These are phyloP conservation scores for Paecilomyces formosus DNA, from an alignment of 2,329 filamentous ascomycete genomes.

Conservation along the genomic window DNA sequence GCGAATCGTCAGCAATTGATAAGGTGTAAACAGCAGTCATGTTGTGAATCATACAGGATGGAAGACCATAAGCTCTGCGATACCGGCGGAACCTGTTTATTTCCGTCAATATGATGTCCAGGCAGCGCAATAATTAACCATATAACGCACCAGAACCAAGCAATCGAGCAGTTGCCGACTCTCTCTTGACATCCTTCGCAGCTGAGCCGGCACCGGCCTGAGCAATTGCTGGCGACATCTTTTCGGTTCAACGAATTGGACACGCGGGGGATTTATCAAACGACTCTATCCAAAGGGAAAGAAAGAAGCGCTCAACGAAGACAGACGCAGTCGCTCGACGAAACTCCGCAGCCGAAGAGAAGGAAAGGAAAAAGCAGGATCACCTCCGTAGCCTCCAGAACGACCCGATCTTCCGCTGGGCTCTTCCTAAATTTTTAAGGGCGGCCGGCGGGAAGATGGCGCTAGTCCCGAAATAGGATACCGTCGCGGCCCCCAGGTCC, in stretches of 20 bases:
- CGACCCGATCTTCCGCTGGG: not conserved
- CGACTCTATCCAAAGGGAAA: not conserved
- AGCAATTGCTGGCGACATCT: slow-evolving; percentile 50
- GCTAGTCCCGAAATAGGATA: not conserved
- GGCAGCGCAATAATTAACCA: slow-evolving; percentile 7
- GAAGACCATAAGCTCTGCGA: slow-evolving; percentile 88
- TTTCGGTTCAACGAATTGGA: slow-evolving; percentile 3
- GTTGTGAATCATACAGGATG: slow-evolving; percentile 59
- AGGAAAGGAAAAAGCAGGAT: slow-evolving; percentile 3
- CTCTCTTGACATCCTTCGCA: slow-evolving; percentile 64
- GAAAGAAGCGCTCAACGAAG: not conserved
- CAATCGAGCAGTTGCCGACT: slow-evolving; percentile 81
- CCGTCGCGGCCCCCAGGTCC: not conserved
- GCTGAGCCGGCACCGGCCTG: slow-evolving; percentile 35
- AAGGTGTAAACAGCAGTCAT: not conserved
- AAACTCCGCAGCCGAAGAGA: slow-evolving; percentile 8
- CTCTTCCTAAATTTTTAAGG: not conserved
- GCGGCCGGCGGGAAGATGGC: not conserved
- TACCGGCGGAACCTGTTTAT: slow-evolving; percentile 72
- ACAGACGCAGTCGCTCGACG: not conserved
- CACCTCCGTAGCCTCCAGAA: not conserved
- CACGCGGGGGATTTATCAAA: not conserved
- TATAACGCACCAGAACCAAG: slow-evolving; percentile 72
- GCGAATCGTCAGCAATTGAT: slow-evolving; percentile 13
- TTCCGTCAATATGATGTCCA: slow-evolving; percentile 8